Evolutionary conservation across 1,139 yeast species (phyloP).

Genomic region (Candida sojae): DNA sequence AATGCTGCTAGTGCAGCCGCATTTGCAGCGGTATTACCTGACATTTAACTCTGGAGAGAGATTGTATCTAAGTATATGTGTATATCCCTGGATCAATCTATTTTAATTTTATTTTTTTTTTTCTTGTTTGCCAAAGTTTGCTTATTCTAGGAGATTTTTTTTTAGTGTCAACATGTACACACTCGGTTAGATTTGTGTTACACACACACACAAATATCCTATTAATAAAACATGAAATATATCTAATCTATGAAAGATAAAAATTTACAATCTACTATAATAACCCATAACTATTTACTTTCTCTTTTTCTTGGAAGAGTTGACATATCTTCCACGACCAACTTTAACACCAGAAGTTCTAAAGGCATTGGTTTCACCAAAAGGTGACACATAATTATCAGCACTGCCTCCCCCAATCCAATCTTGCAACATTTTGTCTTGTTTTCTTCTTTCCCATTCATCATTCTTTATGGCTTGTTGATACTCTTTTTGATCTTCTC

Average conservation of each 20-base stretch:
- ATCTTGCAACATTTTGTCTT: constrained; percentile 80
- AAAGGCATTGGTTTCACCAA: constrained; percentile 62
- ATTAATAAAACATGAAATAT: no score
- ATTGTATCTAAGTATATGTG: no score
- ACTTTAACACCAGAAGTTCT: constrained; percentile 73
- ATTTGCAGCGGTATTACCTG: constrained; percentile 21
- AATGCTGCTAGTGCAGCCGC: constrained; percentile 42
- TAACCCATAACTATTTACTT: constrained; percentile 17
- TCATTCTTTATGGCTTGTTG: constrained; percentile 84
- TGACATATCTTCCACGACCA: constrained; percentile 81
- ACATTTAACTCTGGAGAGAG: not conserved
- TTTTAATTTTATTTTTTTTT: not conserved
- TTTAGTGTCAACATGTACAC: no score
- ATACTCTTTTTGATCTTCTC: constrained; percentile 96
- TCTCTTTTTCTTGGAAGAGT: constrained; percentile 54
- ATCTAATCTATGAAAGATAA: no score
- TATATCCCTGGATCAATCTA: not conserved
- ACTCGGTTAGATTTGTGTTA: no score
- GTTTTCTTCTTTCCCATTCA: constrained; percentile 82
- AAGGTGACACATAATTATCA: constrained; percentile 88
- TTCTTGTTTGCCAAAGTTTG: not conserved
- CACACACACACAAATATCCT: no score
- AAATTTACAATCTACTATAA: no score
- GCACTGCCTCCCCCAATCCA: constrained; percentile 97
- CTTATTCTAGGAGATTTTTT: no score